Evolutionary conservation across 768 basidiomycete species (phyloP), one percentile per base, ranked within the genome.

Genomic region (Calvatia gigantea): DNA sequence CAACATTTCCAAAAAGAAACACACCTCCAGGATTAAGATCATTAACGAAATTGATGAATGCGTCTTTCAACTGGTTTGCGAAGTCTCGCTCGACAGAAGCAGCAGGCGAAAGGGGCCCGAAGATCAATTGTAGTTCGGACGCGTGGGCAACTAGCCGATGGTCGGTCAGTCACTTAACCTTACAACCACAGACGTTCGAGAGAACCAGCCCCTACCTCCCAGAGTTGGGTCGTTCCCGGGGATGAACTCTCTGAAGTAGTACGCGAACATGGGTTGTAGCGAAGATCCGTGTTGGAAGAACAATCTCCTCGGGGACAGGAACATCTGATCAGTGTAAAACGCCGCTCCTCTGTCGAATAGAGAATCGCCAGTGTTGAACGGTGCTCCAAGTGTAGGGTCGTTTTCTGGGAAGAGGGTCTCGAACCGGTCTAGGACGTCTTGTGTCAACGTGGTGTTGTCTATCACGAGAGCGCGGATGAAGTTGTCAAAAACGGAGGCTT

Each of bases 281-380:
- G 70, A 58, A 2, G 82, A 73, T 0, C 75, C 82, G 39, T 76
- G 70, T 21, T 77, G 68, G 55, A 82, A 78, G 51, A 84, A 79
- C 41, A 78, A 67, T 35, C 83, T 68, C 28, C 82, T 62, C 0
- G 80, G 73, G 0, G 76, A 71, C 29, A 84, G 67, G 63, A 74
- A 86, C 79, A 83, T 84, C 50, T 73, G 68, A 57, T 80, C 81
- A 1, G 79, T 80, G 59, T 85, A 86, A 78, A 80, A 86, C 0
- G 82, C 71, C 42, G 67, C 77, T 0, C 73, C 78, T 42, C 83
- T 66, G 60, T 85, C 83, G 52, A 81, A 85, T 6, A 85, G 68
- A 7, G 77, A 78, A 62, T 85, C 81, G 0, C 84, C 83, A 0
- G 81, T 85, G 54, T 79, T 77, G 69, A 82, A 84, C 0, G 76